Conservation (phyloP, 2,329 filamentous ascomycete genomes). For the Calonectria pseudoreteaudii region DNA sequence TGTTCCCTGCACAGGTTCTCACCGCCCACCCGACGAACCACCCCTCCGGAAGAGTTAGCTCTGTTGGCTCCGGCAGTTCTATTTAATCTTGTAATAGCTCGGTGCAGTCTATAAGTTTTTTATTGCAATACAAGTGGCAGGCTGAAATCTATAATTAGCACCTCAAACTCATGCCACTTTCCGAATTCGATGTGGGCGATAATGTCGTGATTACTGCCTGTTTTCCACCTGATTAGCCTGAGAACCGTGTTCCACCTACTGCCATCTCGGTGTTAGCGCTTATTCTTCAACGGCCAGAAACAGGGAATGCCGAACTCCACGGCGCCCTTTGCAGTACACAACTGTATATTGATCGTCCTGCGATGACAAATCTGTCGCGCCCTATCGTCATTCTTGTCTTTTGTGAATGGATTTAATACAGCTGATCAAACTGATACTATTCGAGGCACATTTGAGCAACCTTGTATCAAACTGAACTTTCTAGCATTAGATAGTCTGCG, state of each 20-base stretch:
- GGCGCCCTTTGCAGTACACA: not conserved
- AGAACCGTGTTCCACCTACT: not conserved
- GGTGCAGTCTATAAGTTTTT: no score
- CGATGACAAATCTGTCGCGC: not conserved
- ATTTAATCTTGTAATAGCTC: no score
- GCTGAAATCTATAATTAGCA: not conserved
- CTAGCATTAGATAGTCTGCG: no score
- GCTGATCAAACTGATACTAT: not conserved
- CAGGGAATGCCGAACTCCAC: not conserved
- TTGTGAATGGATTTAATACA: not conserved
- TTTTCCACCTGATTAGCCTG: not conserved
- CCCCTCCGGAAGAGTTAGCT: no score
- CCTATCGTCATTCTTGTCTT: not conserved
- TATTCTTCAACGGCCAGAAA: not conserved
- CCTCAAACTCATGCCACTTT: not conserved
- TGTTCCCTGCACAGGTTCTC: no score
- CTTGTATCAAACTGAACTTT: no score
- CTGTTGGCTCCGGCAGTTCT: no score
- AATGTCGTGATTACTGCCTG: not conserved
- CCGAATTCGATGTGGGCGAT: no score
- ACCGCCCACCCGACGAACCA: no score
- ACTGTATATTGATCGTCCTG: not conserved
- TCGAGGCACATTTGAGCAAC: no score
- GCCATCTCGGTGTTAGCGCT: not conserved
- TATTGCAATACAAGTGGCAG: not conserved